phyloP scores from a whole-genome alignment of 139 green algal genomes.

The Closterium sp. region DNA sequence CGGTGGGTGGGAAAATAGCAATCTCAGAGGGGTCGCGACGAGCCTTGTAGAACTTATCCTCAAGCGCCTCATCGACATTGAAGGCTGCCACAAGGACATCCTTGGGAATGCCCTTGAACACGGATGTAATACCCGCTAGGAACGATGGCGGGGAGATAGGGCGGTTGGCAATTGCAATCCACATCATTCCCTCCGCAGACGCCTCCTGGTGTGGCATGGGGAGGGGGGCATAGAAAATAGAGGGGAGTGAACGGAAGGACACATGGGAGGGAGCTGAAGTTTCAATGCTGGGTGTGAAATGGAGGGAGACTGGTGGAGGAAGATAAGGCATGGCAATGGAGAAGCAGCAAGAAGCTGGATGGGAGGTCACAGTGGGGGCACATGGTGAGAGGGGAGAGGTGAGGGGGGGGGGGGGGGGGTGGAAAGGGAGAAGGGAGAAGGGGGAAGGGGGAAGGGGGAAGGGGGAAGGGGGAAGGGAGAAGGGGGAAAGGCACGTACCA shows the following conservation, averaged over 20 bases:
- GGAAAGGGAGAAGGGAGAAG: not conserved
- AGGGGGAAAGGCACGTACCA: not conserved
- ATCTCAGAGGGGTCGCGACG: not conserved
- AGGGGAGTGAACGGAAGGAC: not conserved
- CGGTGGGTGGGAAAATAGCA: not conserved
- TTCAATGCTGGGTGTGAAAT: not conserved
- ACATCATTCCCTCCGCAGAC: constrained; percentile 2
- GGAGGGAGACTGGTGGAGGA: not conserved
- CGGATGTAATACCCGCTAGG: constrained; percentile 26
- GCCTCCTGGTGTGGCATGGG: not conserved
- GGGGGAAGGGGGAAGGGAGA: not conserved
- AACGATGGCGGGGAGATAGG: constrained; percentile 3
- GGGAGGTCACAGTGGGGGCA: too few relatives aligned
- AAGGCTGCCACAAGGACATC: constrained; percentile 9
- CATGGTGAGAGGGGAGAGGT: too few relatives aligned
- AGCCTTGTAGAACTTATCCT: constrained; percentile 25
- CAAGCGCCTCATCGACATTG: constrained; percentile 30
- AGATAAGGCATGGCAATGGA: too few relatives aligned
- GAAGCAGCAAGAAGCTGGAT: too few relatives aligned
- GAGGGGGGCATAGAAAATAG: too few relatives aligned
- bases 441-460: too few relatives aligned
- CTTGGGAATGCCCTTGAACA: constrained; percentile 31
- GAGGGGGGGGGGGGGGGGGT: not conserved
- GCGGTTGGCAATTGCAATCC: not conserved
- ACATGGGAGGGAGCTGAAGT: not conserved